Percentiles rank a stretch among this genome's conserved stretches.
These are phyloP conservation scores for Cercospora beticola DNA, from an alignment of 2,329 filamentous ascomycete genomes.

Conservation along the genomic window DNA sequence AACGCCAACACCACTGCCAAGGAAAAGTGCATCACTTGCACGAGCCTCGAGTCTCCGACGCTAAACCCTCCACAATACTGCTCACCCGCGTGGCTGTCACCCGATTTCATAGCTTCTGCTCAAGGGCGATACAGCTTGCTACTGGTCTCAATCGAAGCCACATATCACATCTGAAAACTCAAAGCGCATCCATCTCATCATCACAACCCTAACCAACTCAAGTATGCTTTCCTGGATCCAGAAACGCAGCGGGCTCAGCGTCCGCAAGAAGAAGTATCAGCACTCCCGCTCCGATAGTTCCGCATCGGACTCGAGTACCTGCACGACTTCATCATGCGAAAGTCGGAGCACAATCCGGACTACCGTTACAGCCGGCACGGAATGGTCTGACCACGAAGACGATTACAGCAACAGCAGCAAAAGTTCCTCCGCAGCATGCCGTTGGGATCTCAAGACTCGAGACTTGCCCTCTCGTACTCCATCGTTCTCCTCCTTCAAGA, in stretches of 20 bases:
- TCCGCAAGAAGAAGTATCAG: constrained; percentile 6
- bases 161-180: neutral
- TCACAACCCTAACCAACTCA: neutral
- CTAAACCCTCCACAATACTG: constrained; percentile 11
- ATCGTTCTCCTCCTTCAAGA: constrained; percentile 4
- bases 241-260: constrained; percentile 9
- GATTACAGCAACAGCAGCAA: neutral
- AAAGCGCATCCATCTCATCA: neutral
- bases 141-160: neutral
- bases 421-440: neutral
- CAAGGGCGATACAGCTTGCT: constrained; percentile 9
- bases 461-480: neutral
- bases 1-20: neutral
- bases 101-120: constrained; percentile 9
- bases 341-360: constrained; percentile 9
- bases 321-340: constrained; percentile 7
- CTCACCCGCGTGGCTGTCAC: constrained; percentile 7
- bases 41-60: neutral
- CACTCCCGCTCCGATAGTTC: constrained; percentile 8
- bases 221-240: constrained; percentile 10
- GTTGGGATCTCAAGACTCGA: neutral
- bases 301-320: constrained; percentile 5
- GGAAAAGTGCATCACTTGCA: constrained; percentile 7
- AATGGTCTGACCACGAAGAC: neutral
- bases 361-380: neutral